Conservation (phyloP, 306 rosid species). For the Quercus aquifolioides region DNA sequence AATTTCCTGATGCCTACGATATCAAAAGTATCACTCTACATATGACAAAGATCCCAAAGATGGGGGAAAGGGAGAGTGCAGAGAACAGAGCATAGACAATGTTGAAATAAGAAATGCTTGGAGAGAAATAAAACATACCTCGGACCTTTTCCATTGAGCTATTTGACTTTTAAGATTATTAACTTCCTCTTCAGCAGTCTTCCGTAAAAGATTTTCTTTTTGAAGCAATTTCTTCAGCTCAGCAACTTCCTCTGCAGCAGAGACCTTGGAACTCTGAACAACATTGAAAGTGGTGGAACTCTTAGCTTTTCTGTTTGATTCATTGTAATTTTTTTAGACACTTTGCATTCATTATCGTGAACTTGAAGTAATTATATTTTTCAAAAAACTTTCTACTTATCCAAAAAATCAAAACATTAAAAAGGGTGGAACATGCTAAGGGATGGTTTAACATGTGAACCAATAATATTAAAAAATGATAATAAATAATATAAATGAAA, state of each 20-base stretch:
- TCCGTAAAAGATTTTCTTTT: slow-evolving; percentile 63
- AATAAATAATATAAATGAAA: neutral
- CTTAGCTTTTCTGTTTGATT: too few relatives aligned
- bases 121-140: slow-evolving; percentile 53
- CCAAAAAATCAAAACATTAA: neutral
- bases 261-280: slow-evolving; percentile 32
- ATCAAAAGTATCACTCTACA: slow-evolving; percentile 26
- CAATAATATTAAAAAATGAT: neutral
- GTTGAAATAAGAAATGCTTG: slow-evolving; percentile 7
- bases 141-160: slow-evolving; percentile 72
- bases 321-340: too few relatives aligned
- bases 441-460: slow-evolving; percentile 20
- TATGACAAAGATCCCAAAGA: slow-evolving; percentile 20
- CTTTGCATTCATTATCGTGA: too few relatives aligned
- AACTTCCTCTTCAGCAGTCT: slow-evolving; percentile 84
- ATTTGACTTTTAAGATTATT: slow-evolving; percentile 61
- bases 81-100: slow-evolving; percentile 6
- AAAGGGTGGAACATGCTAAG: neutral
- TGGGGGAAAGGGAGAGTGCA: neutral
- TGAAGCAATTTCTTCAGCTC: slow-evolving; percentile 66
- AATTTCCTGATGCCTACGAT: slow-evolving; percentile 58
- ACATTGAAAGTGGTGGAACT: too few relatives aligned
- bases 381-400: too few relatives aligned
- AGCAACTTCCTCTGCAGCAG: slow-evolving; percentile 58
- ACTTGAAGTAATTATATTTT: too few relatives aligned